Percentiles rank a stretch among this genome's conserved stretches.
phyloP scores from a whole-genome alignment of 2,329 filamentous ascomycete genomes.

The Mycosphaerella sp. region DNA sequence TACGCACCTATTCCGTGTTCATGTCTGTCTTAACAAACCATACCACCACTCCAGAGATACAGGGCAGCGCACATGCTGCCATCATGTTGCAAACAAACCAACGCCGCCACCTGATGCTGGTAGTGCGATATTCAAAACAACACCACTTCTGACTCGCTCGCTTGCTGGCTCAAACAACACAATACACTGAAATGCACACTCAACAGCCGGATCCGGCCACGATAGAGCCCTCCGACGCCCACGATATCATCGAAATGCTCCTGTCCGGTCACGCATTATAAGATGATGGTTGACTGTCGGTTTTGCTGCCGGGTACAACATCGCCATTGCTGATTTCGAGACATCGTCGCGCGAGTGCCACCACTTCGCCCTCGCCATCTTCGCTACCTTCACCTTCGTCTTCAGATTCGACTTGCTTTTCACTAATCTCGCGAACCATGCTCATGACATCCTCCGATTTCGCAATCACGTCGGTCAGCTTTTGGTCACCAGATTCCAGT shows the following conservation, averaged over 20 bases:
- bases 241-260: neutral
- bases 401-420: constrained; percentile 76
- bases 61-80: neutral
- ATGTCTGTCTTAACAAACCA: neutral
- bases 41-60: neutral
- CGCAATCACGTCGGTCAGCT: constrained; percentile 78
- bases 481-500: constrained; percentile 88
- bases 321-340: constrained; percentile 51
- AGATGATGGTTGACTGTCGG: constrained; percentile 20
- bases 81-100: neutral
- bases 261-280: constrained; percentile 14
- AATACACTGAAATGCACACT: constrained; percentile 11
- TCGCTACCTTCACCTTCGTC: constrained; percentile 83
- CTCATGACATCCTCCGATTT: constrained; percentile 86
- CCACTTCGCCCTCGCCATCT: constrained; percentile 85
- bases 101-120: constrained; percentile 10
- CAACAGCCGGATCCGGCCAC: neutral
- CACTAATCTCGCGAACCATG: constrained; percentile 86
- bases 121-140: constrained; percentile 10
- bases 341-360: constrained; percentile 82
- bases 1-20: neutral
- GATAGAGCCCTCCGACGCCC: too few relatives aligned
- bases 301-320: constrained; percentile 13
- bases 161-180: constrained; percentile 18
- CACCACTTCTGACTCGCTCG: constrained; percentile 9